Evolutionary conservation across 2,329 filamentous ascomycete species (phyloP), one percentile per base, ranked within the genome.

Genomic region (Claviceps pazoutovae): DNA sequence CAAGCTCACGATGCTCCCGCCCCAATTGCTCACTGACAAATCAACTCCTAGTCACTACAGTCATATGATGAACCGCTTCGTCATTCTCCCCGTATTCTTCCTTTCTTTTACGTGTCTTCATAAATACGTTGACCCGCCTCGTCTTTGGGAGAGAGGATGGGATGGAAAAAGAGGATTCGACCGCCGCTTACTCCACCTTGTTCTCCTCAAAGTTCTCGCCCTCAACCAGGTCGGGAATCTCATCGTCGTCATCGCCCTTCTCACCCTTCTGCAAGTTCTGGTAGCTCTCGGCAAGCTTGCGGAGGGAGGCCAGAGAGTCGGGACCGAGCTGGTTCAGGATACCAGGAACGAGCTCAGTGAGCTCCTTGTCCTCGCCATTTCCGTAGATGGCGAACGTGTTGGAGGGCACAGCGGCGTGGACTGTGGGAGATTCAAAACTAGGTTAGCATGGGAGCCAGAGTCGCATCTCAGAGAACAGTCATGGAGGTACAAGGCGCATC

Each of bases 341-440:
- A 60, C 93, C 93, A 65, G 93, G 93, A 60, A 98, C 93, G 64
- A 98, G 89, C 79, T 98, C 93, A 57, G 93, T 98, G 61, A 98
- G 87, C 78, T 98, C 93, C 83, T 98, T 98, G 76, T 98, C 93
- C 78, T 98, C 93, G 60, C 91, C 93, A 71, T 88, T 84, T 64
- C 93, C 93, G 79, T 97, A 98, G 78, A 98, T 94, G 74, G 93
- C 93, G 73, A 97, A 98, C 71, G 93, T 98, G 84, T 98, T 98
- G 73, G 90, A 83, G 64, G 91, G 89, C 62, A 97, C 90, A 56
- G 93, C 88, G 60, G 91, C 93, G 76, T 98, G 93, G 60, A 98
- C 93, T 98, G 51, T 38, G 53, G 56, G 19, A 47, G 42, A 16
- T 11, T 8, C 17, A 23, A 48, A 13, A 23, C 13, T 4, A 26